A percentile compares a stretch with the other conserved stretches of the same genome.
Conservation (phyloP, 192 early-diverging fungal species). For the Coemansia erecta region DNA sequence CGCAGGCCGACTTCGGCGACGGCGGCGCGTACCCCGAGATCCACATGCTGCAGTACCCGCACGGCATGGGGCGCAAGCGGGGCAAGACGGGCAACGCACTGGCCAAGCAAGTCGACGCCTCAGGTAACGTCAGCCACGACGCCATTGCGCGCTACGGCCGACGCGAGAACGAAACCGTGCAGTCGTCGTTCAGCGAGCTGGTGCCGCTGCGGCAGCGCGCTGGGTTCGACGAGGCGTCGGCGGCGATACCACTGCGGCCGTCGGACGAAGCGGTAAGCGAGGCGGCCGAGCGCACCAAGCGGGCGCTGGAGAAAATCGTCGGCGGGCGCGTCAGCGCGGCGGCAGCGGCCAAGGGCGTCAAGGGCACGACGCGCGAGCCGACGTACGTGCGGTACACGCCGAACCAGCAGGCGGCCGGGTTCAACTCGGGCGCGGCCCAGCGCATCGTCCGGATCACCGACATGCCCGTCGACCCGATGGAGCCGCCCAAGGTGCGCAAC, state of each 20-base stretch:
- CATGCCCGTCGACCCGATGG: slow-evolving; percentile 95
- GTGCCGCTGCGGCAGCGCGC: slow-evolving; percentile 66
- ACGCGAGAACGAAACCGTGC: slow-evolving; percentile 67
- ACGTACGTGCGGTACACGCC: slow-evolving; percentile 91
- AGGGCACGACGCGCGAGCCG: slow-evolving; percentile 61
- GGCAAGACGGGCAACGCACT: slow-evolving; percentile 56
- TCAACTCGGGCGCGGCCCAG: slow-evolving; percentile 73
- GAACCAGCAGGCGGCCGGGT: slow-evolving; percentile 62
- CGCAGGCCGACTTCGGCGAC: slow-evolving; percentile 86
- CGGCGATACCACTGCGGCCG: slow-evolving; percentile 73
- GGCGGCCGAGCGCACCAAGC: slow-evolving; percentile 83
- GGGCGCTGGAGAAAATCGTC: slow-evolving; percentile 85
- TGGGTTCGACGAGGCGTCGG: slow-evolving; percentile 62
- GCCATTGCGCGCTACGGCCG: slow-evolving; percentile 81
- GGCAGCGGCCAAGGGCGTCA: slow-evolving; percentile 60
- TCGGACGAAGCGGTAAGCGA: slow-evolving; percentile 73
- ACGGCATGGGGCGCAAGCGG: slow-evolving; percentile 86
- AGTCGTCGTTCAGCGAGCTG: slow-evolving; percentile 81
- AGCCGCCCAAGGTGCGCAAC: slow-evolving; percentile 87
- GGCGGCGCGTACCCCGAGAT: slow-evolving; percentile 98
- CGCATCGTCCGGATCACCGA: slow-evolving; percentile 95
- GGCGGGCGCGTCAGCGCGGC: slow-evolving; percentile 67
- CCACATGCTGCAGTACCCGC: slow-evolving; percentile 86
- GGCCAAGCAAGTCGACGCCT: slow-evolving; percentile 83
- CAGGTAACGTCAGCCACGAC: slow-evolving; percentile 89